Percentiles rank a stretch among this genome's conserved stretches.
These are phyloP conservation scores for Neoarthrinium moseri DNA, from an alignment of 2,329 filamentous ascomycete genomes.

Conservation along the genomic window DNA sequence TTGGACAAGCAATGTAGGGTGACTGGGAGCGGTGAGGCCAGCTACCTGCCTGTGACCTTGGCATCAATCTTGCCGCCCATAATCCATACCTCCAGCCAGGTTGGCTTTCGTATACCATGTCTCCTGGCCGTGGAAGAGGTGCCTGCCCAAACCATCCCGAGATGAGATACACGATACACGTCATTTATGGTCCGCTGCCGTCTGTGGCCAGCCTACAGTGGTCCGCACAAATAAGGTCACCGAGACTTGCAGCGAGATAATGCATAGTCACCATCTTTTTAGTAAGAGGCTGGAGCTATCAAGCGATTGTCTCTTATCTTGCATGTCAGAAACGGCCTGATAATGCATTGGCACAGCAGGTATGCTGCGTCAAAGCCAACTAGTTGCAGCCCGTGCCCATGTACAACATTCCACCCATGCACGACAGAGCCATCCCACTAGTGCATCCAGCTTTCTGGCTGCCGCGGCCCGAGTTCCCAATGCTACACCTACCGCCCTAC, in stretches of 20 bases:
- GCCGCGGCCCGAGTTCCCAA: conserved; percentile 6
- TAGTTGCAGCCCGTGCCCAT: background rate
- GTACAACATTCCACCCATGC: conserved; percentile 1
- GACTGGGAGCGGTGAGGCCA: conserved; percentile 3
- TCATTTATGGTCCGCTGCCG: too few species aligned
- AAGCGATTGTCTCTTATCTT: background rate
- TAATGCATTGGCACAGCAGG: conserved; percentile 2
- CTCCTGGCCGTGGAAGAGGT: background rate
- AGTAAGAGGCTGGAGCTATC: background rate
- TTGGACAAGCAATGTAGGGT: conserved; percentile 1
- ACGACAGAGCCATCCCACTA: background rate
- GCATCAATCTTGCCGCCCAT: background rate
- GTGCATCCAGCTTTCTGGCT: background rate
- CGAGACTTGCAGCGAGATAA: background rate
- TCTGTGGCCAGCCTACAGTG: background rate
- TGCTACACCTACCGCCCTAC: too few species aligned
- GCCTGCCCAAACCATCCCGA: conserved; percentile 1
- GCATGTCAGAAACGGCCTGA: background rate
- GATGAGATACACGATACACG: conserved; percentile 6
- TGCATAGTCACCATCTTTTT: background rate
- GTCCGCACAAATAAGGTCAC: background rate
- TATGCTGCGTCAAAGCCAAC: background rate
- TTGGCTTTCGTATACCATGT: background rate
- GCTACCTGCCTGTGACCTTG: background rate
- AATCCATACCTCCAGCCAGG: background rate